These are phyloP conservation scores for Brettanomyces nanus DNA, from an alignment of 805 yeast genomes.

Conservation along the genomic window DNA sequence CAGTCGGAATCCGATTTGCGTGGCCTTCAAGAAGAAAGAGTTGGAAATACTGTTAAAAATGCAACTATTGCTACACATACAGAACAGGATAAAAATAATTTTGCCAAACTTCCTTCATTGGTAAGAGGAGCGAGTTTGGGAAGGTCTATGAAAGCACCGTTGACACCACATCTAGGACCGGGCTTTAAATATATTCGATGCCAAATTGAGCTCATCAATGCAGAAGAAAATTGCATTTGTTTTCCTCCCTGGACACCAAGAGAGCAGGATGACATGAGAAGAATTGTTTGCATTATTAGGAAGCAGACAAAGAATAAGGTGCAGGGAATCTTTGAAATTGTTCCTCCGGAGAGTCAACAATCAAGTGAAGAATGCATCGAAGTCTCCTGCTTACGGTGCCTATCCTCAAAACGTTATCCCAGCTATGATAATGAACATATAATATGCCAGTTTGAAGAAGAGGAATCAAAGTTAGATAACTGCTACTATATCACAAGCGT, in stretches of 20 bases:
- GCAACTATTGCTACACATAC: too few relatives aligned
- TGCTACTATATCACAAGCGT: constrained; percentile 52
- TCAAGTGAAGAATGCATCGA: neutral
- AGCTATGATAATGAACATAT: constrained; percentile 36
- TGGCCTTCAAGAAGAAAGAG: too few relatives aligned
- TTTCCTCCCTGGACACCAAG: constrained; percentile 38
- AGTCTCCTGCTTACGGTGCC: neutral
- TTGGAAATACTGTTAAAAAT: too few relatives aligned
- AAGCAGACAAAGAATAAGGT: constrained; percentile 40
- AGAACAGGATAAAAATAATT: too few relatives aligned
- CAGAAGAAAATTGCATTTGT: constrained; percentile 39
- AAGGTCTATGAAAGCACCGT: neutral
- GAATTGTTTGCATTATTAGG: constrained; percentile 52
- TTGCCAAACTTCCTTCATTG: too few relatives aligned
- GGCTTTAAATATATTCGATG: constrained; percentile 33
- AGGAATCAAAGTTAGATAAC: constrained; percentile 10
- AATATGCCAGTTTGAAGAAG: constrained; percentile 31
- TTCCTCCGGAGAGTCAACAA: neutral
- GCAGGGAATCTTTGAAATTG: constrained; percentile 39
- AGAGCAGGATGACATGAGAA: constrained; percentile 42
- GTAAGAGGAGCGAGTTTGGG: neutral
- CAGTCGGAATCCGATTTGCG: too few relatives aligned
- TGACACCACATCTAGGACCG: neutral
- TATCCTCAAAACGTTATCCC: constrained; percentile 31
- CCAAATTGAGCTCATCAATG: constrained; percentile 36